phyloP scores from a whole-genome alignment of 2,329 filamentous ascomycete species.

The Colletotrichum sp. region DNA sequence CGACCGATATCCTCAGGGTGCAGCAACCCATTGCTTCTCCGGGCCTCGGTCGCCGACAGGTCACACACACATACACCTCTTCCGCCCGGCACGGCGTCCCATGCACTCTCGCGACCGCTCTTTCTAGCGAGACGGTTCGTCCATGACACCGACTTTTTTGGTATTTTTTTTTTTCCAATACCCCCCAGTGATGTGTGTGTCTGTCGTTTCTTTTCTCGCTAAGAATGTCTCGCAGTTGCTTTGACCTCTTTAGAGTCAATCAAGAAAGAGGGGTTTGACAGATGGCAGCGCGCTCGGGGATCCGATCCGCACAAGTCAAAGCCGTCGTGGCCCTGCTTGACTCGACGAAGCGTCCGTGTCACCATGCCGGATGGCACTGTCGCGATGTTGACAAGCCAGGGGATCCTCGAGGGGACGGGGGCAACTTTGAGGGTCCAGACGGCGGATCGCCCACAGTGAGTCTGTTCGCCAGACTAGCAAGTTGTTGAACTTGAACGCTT shows the following conservation, averaged over 20 bases:
- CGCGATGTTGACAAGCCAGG: constrained; percentile 18
- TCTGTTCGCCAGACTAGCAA: constrained; percentile 10
- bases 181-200: background rate
- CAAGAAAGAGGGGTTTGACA: background rate
- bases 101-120: background rate
- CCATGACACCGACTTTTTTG: background rate
- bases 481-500: background rate
- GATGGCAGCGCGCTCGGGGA: background rate
- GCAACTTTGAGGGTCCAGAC: background rate
- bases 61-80: background rate
- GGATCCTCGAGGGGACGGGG: background rate
- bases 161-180: background rate
- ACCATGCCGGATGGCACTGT: background rate
- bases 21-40: constrained; percentile 8
- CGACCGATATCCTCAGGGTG: background rate
- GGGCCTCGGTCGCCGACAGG: background rate
- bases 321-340: constrained; percentile 1
- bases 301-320: background rate
- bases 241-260: background rate
- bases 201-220: constrained; percentile 7
- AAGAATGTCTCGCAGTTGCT: constrained; percentile 12
- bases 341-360: constrained; percentile 14
- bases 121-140: background rate
- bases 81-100: background rate
- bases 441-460: background rate